Conservation (phyloP, 2,329 filamentous ascomycete genomes). For the Diaporthe citriasiana region DNA sequence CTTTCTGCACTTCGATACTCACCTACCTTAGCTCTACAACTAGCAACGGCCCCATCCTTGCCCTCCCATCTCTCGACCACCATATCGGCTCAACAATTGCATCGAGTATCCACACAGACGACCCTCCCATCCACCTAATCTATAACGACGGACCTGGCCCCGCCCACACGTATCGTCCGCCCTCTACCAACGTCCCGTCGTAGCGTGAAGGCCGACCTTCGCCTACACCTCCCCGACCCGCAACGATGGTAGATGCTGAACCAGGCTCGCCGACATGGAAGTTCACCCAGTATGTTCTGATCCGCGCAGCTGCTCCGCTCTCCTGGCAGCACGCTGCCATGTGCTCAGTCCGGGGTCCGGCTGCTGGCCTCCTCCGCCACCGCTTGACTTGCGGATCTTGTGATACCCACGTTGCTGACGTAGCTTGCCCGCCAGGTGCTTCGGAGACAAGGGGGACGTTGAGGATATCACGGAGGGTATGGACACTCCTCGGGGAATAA, state of each 20-base stretch:
- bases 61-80: slow-evolving; percentile 36
- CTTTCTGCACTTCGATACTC: slow-evolving; percentile 37
- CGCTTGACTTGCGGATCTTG: background rate
- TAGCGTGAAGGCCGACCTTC: slow-evolving; percentile 48
- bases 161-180: slow-evolving; percentile 30
- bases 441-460: slow-evolving; percentile 99
- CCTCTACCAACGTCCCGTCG: slow-evolving; percentile 33
- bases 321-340: slow-evolving; percentile 11
- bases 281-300: slow-evolving; percentile 91
- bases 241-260: slow-evolving; percentile 97
- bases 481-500: slow-evolving; percentile 14
- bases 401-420: slow-evolving; percentile 45
- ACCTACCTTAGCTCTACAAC: slow-evolving; percentile 39
- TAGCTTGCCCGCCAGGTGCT: slow-evolving; percentile 77
- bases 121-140: slow-evolving; percentile 29
- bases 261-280: slow-evolving; percentile 97
- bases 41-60: slow-evolving; percentile 27
- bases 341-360: background rate
- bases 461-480: slow-evolving; percentile 92
- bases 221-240: slow-evolving; percentile 47
- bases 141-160: slow-evolving; percentile 28
- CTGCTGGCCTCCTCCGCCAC: background rate
- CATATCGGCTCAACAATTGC: slow-evolving; percentile 33
- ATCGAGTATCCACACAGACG: slow-evolving; percentile 33
- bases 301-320: slow-evolving; percentile 15